phyloP scores from a whole-genome alignment of 2,329 filamentous ascomycete species.

The Aureobasidium sp. region DNA sequence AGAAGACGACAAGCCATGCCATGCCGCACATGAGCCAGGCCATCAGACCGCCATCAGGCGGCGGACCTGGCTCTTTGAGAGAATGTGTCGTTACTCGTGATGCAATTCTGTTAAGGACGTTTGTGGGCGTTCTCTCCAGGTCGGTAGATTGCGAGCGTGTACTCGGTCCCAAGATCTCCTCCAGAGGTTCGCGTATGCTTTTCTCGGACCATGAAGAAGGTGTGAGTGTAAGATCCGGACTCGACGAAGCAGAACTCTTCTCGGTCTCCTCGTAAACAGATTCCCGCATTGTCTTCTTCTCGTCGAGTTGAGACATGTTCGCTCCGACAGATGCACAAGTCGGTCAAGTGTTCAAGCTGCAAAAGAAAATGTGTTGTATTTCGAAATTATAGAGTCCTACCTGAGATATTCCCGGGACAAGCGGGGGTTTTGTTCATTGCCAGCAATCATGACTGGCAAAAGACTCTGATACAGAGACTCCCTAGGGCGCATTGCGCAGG shows the following conservation, averaged over 20 bases:
- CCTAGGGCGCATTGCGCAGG: conserved; percentile 12
- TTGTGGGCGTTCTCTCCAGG: conserved; percentile 14
- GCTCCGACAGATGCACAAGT: background rate
- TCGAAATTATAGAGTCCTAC: conserved; percentile 1
- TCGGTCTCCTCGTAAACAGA: background rate
- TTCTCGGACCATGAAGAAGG: conserved; percentile 7
- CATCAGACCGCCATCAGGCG: conserved; percentile 38
- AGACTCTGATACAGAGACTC: conserved; percentile 4
- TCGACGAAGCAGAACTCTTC: background rate
- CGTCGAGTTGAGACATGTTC: background rate
- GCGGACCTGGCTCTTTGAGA: conserved; percentile 30
- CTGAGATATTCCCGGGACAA: background rate
- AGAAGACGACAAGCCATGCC: conserved; percentile 30
- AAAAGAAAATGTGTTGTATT: background rate
- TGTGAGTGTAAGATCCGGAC: background rate
- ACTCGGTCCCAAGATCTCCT: background rate
- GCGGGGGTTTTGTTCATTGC: conserved; percentile 2
- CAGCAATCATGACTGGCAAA: background rate
- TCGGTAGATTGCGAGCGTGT: background rate
- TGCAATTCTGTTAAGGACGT: conserved; percentile 27
- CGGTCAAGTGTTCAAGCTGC: background rate
- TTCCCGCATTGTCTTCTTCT: background rate
- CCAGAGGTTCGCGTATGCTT: background rate
- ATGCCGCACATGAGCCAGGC: conserved; percentile 32
- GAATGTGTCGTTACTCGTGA: conserved; percentile 32